Evolutionary conservation across 1,284 basidiomycete genomes (phyloP), one percentile per base, ranked within the genome.

Genomic region (Ganoderma boninense): DNA sequence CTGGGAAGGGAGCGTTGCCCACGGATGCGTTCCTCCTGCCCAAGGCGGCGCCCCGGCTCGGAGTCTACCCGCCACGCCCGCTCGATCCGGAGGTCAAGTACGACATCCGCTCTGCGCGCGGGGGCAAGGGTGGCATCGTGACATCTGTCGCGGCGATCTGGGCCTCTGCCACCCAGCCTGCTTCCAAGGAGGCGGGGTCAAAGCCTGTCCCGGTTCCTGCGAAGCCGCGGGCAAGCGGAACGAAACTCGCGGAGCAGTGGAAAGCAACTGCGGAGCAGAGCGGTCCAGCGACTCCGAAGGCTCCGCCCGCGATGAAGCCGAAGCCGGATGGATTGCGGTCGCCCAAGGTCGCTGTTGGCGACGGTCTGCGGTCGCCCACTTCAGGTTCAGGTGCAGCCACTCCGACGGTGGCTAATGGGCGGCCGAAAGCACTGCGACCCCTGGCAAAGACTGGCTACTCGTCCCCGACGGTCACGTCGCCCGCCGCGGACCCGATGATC

Each of bases 71-170:
- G 2, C 79, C 82, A 20, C 80, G 79, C 2, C 72, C 78, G 11
- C 74, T 69, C 23, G 86, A 88, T 73, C 80, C 86, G 0, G 88
- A 88, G 67, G 84, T 84, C 32, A 91, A 90, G 73, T 94, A 95
- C 77, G 90, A 95, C 75, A 80, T 92, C 26, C 88, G 90, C 6
- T 94, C 92, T 52, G 93, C 93, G 13, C 87, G 93, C 32, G 93
- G 94, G 2, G 94, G 94, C 2, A 83, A 86, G 64, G 94, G 94
- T 0, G 94, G 93, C 13, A 87, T 87, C 65, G 94, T 95, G 18
- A 85, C 92, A 1, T 85, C 92, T 6, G 92, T 94, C 2, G 89
- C 92, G 0, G 86, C 90, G 5, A 82, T 95, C 32, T 95, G 93
- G 93, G 87, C 91, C 2, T 81, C 87, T 40, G 86, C 74, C 2